These are phyloP conservation scores for Rhodotorula kratochvilovae DNA, from an alignment of 768 basidiomycete genomes.

Conservation along the genomic window DNA sequence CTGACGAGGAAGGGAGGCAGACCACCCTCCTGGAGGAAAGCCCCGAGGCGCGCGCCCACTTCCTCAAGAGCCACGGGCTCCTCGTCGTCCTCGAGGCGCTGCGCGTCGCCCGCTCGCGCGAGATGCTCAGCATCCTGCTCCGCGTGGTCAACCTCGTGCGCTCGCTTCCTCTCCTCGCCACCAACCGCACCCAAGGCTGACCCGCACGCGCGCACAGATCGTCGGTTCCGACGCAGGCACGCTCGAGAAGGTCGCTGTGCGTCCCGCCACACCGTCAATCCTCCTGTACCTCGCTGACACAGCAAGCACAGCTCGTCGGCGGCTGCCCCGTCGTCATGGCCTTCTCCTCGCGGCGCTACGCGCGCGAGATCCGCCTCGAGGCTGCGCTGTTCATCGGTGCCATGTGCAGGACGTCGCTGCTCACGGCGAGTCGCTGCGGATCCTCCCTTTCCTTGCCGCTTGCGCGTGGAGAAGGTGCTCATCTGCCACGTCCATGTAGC, in stretches of 20 bases:
- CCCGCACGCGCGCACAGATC: conserved; percentile 45
- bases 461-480: no score
- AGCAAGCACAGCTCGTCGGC: conserved; percentile 50
- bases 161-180: conserved; percentile 36
- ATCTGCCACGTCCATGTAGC: no score
- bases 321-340: conserved; percentile 96
- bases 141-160: conserved; percentile 81
- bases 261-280: conserved; percentile 42
- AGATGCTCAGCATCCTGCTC: conserved; percentile 76
- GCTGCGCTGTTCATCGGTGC: conserved; percentile 91
- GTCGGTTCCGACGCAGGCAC: conserved; percentile 69
- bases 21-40: conserved; percentile 68
- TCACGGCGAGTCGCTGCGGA: conserved; percentile 54
- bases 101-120: conserved; percentile 77
- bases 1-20: conserved; percentile 49
- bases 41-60: conserved; percentile 78
- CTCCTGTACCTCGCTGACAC: no score
- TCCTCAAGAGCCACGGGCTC: conserved; percentile 91
- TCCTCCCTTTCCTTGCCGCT: no score
- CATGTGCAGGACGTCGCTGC: conserved; percentile 82
- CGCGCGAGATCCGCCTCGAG: conserved; percentile 86
- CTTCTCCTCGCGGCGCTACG: conserved; percentile 90
- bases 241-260: conserved; percentile 90
- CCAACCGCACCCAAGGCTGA: background rate
- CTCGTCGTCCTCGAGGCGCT: conserved; percentile 88